Percentiles rank a stretch among this genome's conserved stretches.
Evolutionary conservation across 2,329 filamentous ascomycete genomes (phyloP).

Genomic region (Leptographium galeiforme): DNA sequence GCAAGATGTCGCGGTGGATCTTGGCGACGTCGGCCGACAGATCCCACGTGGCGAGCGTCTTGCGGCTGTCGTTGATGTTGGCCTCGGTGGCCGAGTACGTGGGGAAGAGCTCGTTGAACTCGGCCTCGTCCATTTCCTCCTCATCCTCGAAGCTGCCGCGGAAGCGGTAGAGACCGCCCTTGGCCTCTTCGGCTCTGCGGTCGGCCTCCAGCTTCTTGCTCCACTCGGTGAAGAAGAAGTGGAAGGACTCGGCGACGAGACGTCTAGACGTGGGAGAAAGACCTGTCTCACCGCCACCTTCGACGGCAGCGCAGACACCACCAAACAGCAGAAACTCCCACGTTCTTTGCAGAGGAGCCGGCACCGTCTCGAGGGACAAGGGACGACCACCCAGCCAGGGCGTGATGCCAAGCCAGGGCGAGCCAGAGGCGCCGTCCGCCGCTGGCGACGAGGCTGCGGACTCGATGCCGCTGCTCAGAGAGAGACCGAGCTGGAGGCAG

Average conservation of each 20-base stretch:
- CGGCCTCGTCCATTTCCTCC: conserved; percentile 59
- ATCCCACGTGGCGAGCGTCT: conserved; percentile 26
- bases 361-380: conserved; percentile 14
- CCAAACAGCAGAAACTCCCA: conserved; percentile 39
- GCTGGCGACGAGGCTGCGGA: conserved; percentile 12
- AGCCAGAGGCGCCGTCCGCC: conserved; percentile 8
- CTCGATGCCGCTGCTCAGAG: conserved; percentile 40
- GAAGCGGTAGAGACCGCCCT: conserved; percentile 71
- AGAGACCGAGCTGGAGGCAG: conserved; percentile 64
- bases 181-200: conserved; percentile 58
- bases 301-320: conserved; percentile 29
- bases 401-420: conserved; percentile 28
- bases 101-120: conserved; percentile 73
- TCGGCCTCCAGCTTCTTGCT: conserved; percentile 62
- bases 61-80: conserved; percentile 15
- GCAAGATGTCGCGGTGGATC: conserved; percentile 43
- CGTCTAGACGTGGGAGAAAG: conserved; percentile 31
- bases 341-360: conserved; percentile 16
- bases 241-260: conserved; percentile 52
- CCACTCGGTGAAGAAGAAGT: conserved; percentile 69
- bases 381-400: conserved; percentile 43
- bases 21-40: conserved; percentile 48
- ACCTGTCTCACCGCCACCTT: conserved; percentile 24
- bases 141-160: conserved; percentile 64
- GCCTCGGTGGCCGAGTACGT: conserved; percentile 43